A percentile compares a stretch with the other conserved stretches of the same genome.
Conservation (phyloP, 306 rosid genomes). For the Dryas alaskensis region DNA sequence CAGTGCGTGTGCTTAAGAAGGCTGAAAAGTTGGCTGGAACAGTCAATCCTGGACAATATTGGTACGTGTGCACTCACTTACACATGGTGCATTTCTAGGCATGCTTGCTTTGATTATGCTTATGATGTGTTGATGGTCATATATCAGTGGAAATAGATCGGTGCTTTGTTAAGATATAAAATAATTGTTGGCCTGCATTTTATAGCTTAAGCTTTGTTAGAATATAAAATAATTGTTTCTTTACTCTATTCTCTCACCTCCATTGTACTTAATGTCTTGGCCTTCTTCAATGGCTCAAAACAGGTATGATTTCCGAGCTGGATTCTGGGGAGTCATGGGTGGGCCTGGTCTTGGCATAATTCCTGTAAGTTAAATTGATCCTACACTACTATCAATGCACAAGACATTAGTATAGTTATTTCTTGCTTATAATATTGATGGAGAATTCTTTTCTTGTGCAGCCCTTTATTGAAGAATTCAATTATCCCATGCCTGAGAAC, state of each 20-base stretch:
- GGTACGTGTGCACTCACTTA: slow-evolving; percentile 47
- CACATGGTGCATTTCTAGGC: not conserved
- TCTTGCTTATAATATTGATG: slow-evolving; percentile 18
- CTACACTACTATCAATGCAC: not conserved
- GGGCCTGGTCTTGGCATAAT: slow-evolving; percentile 94
- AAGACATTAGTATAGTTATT: slow-evolving; percentile 9
- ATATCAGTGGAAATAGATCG: not conserved
- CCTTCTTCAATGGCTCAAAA: slow-evolving; percentile 23
- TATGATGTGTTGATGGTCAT: not conserved
- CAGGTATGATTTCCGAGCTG: slow-evolving; percentile 92
- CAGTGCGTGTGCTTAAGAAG: slow-evolving; percentile 68
- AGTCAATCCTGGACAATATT: slow-evolving; percentile 85
- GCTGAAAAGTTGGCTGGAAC: slow-evolving; percentile 93
- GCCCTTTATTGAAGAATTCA: slow-evolving; percentile 90
- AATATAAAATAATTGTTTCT: no score
- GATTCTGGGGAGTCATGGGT: slow-evolving; percentile 94
- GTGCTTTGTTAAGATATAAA: not conserved
- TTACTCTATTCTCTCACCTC: not conserved
- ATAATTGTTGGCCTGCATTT: not conserved
- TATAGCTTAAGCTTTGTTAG: no score
- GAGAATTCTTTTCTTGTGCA: slow-evolving; percentile 45
- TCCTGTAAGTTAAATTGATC: slow-evolving; percentile 54
- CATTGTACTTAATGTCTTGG: slow-evolving; percentile 19
- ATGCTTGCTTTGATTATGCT: slow-evolving; percentile 20
- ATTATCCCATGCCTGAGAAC: slow-evolving; percentile 68